Percentiles rank a stretch among this genome's conserved stretches.
These are phyloP conservation scores for Tuber borchii DNA, from an alignment of 495 filamentous ascomycete genomes.

Conservation along the genomic window DNA sequence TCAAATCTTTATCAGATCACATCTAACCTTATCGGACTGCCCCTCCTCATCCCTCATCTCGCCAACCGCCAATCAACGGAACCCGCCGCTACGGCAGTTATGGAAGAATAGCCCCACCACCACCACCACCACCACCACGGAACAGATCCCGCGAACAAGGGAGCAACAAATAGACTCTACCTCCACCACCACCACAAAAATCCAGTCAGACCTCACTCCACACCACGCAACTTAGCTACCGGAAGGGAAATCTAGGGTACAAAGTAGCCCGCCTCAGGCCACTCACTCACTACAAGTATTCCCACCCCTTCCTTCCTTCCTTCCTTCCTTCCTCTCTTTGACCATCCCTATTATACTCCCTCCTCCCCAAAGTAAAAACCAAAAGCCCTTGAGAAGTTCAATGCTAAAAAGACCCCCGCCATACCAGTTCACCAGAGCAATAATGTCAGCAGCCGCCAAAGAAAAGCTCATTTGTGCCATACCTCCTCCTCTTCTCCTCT, in stretches of 20 bases:
- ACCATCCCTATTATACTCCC: constrained; percentile 1
- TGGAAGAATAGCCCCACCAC: not conserved
- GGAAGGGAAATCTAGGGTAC: not conserved
- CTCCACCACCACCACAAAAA: not conserved
- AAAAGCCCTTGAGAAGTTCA: not conserved
- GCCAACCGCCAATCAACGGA: not conserved
- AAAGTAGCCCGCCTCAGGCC: not conserved
- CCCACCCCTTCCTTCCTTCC: not conserved
- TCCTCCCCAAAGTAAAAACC: constrained; percentile 9
- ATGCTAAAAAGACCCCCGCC: constrained; percentile 1
- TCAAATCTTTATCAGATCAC: not conserved
- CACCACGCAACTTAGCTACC: not conserved
- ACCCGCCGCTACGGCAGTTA: not conserved
- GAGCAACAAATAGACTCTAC: not conserved
- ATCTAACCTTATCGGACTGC: not conserved
- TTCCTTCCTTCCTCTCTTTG: no score
- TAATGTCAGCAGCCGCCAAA: constrained; percentile 15
- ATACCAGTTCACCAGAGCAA: constrained; percentile 14
- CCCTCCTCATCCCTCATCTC: not conserved
- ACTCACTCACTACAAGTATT: not conserved
- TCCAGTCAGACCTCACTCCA: not conserved
- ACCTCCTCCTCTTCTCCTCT: no score
- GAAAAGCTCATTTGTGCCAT: constrained; percentile 29
- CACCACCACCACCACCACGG: no score
- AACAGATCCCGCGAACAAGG: not conserved